Conservation (phyloP, 306 rosid genomes). For the Dryas octopetala region DNA sequence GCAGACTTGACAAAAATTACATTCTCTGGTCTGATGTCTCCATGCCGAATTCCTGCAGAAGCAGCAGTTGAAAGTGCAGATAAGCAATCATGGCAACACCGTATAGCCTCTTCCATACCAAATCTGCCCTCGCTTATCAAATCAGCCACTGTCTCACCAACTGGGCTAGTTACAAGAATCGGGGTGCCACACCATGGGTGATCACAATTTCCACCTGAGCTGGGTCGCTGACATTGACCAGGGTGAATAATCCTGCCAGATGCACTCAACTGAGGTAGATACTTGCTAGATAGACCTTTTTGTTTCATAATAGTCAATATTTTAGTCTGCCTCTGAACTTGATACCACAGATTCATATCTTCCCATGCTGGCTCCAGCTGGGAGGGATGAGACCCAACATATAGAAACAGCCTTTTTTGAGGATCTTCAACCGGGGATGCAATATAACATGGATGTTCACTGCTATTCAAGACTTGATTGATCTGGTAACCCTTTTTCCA, state of each 20-base stretch:
- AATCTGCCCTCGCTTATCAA: constrained; percentile 68
- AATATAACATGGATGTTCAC: constrained; percentile 60
- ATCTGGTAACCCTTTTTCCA: constrained; percentile 83
- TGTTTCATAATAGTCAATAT: constrained; percentile 86
- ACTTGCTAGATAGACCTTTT: constrained; percentile 78
- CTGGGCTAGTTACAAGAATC: constrained; percentile 84
- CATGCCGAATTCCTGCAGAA: constrained; percentile 84
- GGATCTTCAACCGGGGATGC: constrained; percentile 85
- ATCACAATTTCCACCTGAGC: constrained; percentile 83
- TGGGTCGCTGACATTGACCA: constrained; percentile 81
- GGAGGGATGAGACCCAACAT: constrained; percentile 87
- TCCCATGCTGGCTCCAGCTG: constrained; percentile 98
- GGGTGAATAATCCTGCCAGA: constrained; percentile 97
- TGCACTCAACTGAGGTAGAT: constrained; percentile 78
- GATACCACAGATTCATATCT: constrained; percentile 97
- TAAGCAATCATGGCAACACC: constrained; percentile 93
- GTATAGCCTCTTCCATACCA: constrained; percentile 71
- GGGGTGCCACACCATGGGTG: constrained; percentile 99
- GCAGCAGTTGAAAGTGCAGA: constrained; percentile 84
- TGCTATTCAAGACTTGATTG: constrained; percentile 52
- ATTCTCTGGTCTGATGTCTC: constrained; percentile 91
- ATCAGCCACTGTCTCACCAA: constrained; percentile 82
- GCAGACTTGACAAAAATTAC: constrained; percentile 68
- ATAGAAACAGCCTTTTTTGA: constrained; percentile 63
- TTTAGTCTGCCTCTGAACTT: constrained; percentile 96